Evolutionary conservation across 1,284 basidiomycete genomes (phyloP), one percentile per base, ranked within the genome.

Genomic region (Pyrrhoderma noxium): DNA sequence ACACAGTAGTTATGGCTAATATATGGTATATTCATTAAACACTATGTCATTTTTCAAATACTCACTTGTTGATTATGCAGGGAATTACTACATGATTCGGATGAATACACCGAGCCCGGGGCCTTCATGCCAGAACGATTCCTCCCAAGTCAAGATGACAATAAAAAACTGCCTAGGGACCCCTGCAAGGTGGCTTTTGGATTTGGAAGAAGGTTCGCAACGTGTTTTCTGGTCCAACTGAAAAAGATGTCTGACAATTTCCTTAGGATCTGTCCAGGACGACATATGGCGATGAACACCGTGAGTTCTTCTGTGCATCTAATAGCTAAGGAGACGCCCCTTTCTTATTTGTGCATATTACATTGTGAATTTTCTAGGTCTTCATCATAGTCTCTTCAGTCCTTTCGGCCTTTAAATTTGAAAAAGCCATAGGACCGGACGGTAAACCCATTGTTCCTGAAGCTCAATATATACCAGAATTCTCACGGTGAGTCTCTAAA

Each of bases 61-160:
- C 27, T 31, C 27, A 11, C 27, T 31, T 31, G 11, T 31, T 11
- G 27, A 31, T 5, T 31, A 31, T 11, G 11, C 38, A 22, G 21
- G 16, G 21, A 18, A 22, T 7, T 40, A 18, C 5, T n/a, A 40
- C 38, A 40, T 14, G 38, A 40, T 40, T 5, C 14, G 8, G 21
- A 16, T 40, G 38, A 18, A 16, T 47, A 67, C 51, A 56, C 59
- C 14, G 55, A 59, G 5, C 62, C 64, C 1, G 54, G 56, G 31
- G 48, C 49, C 3, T 67, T 66, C 54, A 58, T 59, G 16, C 65
- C 65, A 2, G 61, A 61, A 1, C 53, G 65, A 3, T 63, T 62
- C 52, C 51, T 64, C 11, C 7, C 11, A 5, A 11, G 27, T 5
- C 27, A 31, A n/a, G 27, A 44, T 22, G 42, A n/a, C 2, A 27